These are phyloP conservation scores for Terfezia claveryi DNA, from an alignment of 495 filamentous ascomycete species.

Conservation along the genomic window DNA sequence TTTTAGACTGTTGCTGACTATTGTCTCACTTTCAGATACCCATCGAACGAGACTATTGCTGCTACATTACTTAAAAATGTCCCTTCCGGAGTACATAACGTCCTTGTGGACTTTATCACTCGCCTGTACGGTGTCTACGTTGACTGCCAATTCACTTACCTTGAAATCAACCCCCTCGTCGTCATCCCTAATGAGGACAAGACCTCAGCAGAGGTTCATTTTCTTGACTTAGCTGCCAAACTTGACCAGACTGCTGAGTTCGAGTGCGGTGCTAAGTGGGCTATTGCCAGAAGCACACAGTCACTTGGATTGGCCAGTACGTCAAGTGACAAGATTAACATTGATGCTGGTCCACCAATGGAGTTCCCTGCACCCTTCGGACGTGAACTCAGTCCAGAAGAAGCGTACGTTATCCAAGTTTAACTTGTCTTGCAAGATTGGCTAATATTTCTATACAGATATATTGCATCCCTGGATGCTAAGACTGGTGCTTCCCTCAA, in stretches of 20 bases:
- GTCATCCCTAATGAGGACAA: slow-evolving; percentile 83
- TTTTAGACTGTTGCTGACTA: background rate
- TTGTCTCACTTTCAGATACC: slow-evolving; percentile 32
- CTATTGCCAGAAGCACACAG: slow-evolving; percentile 68
- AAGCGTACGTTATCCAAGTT: slow-evolving; percentile 31
- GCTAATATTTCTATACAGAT: slow-evolving; percentile 20
- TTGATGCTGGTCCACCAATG: slow-evolving; percentile 94
- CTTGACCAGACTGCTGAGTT: slow-evolving; percentile 98
- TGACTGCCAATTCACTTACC: slow-evolving; percentile 99
- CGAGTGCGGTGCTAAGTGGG: slow-evolving; percentile 98
- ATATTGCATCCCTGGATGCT: slow-evolving; percentile 93
- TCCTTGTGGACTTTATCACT: slow-evolving; percentile 94
- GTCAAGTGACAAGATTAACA: slow-evolving; percentile 54
- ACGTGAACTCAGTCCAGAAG: slow-evolving; percentile 92
- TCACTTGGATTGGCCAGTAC: slow-evolving; percentile 55
- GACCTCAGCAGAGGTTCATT: slow-evolving; percentile 88
- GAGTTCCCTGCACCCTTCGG: slow-evolving; percentile 98
- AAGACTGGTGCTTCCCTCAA: slow-evolving; percentile 99
- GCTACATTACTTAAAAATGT: slow-evolving; percentile 69
- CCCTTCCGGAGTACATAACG: slow-evolving; percentile 85
- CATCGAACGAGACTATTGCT: slow-evolving; percentile 88
- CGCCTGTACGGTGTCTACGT: slow-evolving; percentile 86
- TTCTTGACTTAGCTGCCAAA: slow-evolving; percentile 96
- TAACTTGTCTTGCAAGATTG: background rate
- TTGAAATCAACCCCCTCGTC: slow-evolving; percentile 98